Evolutionary conservation across 2,329 filamentous ascomycete genomes (phyloP).

Genomic region (Fusarium poae): DNA sequence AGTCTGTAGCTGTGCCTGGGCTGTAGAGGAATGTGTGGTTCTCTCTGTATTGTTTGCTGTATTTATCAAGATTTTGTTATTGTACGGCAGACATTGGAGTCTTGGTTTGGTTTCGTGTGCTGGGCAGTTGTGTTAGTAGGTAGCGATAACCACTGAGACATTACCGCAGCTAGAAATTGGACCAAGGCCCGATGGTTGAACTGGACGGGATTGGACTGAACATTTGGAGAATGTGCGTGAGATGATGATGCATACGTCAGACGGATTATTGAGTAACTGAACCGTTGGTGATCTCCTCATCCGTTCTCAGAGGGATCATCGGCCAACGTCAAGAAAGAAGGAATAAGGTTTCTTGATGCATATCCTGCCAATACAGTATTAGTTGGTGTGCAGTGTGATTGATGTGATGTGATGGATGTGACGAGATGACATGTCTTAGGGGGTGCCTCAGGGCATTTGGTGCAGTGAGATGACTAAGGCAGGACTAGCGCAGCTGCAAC

Average conservation of each 20-base stretch:
- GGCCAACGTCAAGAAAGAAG: slow-evolving; percentile 17
- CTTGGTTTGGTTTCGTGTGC: background rate
- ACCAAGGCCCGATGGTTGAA: background rate
- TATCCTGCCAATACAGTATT: background rate
- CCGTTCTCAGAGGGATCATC: slow-evolving; percentile 1
- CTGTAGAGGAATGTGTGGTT: slow-evolving; percentile 14
- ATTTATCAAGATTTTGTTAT: background rate
- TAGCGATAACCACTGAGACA: background rate
- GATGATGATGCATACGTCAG: slow-evolving; percentile 5
- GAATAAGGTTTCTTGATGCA: slow-evolving; percentile 26
- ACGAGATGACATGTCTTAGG: slow-evolving; percentile 6
- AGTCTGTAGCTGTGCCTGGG: slow-evolving; percentile 25
- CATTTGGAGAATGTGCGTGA: background rate
- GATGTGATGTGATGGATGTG: background rate
- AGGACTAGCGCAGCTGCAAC: background rate
- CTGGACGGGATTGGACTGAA: background rate
- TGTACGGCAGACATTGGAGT: background rate
- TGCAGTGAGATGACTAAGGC: background rate
- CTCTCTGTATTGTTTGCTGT: slow-evolving; percentile 3
- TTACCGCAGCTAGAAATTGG: background rate
- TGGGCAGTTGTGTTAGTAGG: too few relatives aligned
- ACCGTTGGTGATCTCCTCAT: slow-evolving; percentile 11
- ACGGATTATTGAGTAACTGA: background rate
- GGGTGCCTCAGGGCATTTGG: slow-evolving; percentile 9
- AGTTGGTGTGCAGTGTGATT: background rate